Percentiles rank a stretch among this genome's conserved stretches.
Conservation (phyloP, 768 basidiomycete genomes). For the Amanita muscaria region DNA sequence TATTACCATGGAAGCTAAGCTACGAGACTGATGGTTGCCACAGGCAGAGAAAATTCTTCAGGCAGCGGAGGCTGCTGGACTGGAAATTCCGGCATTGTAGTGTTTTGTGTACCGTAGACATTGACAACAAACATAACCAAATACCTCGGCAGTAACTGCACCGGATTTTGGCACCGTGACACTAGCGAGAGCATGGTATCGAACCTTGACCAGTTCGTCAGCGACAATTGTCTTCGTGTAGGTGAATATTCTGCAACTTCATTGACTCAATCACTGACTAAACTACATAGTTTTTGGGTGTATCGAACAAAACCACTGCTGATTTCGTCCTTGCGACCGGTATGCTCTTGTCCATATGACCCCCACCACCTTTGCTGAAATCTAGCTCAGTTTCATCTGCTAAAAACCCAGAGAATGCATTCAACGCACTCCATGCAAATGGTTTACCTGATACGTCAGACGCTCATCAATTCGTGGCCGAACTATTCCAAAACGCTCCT, state of each 20-base stretch:
- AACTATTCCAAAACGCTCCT: conserved; percentile 72
- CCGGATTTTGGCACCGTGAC: not conserved
- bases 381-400: conserved; percentile 58
- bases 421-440: conserved; percentile 59
- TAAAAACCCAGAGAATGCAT: conserved; percentile 74
- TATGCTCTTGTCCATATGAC: conserved; percentile 20
- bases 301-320: conserved; percentile 76
- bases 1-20: not conserved
- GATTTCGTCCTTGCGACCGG: conserved; percentile 86
- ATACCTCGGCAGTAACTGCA: not conserved
- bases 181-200: conserved; percentile 39
- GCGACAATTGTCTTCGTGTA: conserved; percentile 69
- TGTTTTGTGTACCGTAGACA: not conserved
- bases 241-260: conserved; percentile 16
- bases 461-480: conserved; percentile 69
- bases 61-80: conserved; percentile 44
- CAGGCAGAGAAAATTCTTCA: conserved; percentile 41
- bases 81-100: conserved; percentile 34
- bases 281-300: conserved; percentile 59
- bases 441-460: conserved; percentile 79
- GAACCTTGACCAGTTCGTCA: conserved; percentile 63
- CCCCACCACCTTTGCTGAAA: not conserved
- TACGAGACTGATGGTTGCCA: not conserved
- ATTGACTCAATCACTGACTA: not conserved
- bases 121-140: not conserved